Base-by-base conservation (phyloP, 805 yeast species). In the Wickerhamomyces queroliae region DNA sequence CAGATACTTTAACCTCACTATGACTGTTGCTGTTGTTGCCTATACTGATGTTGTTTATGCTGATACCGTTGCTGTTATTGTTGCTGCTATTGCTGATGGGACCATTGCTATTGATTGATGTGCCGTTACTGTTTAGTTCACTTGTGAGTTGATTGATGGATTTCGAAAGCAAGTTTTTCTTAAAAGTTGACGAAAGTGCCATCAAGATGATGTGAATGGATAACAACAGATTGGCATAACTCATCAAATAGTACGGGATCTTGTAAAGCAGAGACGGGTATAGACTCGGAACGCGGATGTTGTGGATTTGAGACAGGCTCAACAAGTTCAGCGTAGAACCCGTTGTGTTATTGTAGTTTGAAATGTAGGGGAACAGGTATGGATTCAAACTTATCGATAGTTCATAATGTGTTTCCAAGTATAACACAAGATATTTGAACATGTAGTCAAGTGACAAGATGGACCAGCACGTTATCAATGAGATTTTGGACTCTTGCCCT, bases 121-220 rank as follows among this genome's bases (percentile, higher is more conserved):
- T 11, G 11, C n/a, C 15, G 15, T 26, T 31, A 19, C 16, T 21
- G 18, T 32, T 32, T 15, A 21, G 10, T 4, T 22, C 35, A 25
- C 29, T 44, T 11, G 53, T 39, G 23, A 53, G 33, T n/a, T 53
- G 56, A 22, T 55, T 52, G 11, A 55, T 39, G 18, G 46, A 47
- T 35, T 45, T 52, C 23, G 58, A 47, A 17, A 55, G 45, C 36
- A 49, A 44, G 20, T 52, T 53, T 16, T 49, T 50, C 22, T 46
- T 53, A 38, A 47, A 50, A 27, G 45, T 45, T 15, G 57, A 38
- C 7, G 58, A 42, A 28, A 53, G 45, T 16, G 49, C 48, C 36
- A 55, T 47, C 3, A 52, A 42, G 7, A 53, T 42, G 23, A 55
- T 48, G 25, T 55, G 57, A 20, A 49, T 48, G 3, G 56, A 47